These are phyloP conservation scores for Ogataea salicorniae DNA, from an alignment of 805 yeast species.

Conservation along the genomic window DNA sequence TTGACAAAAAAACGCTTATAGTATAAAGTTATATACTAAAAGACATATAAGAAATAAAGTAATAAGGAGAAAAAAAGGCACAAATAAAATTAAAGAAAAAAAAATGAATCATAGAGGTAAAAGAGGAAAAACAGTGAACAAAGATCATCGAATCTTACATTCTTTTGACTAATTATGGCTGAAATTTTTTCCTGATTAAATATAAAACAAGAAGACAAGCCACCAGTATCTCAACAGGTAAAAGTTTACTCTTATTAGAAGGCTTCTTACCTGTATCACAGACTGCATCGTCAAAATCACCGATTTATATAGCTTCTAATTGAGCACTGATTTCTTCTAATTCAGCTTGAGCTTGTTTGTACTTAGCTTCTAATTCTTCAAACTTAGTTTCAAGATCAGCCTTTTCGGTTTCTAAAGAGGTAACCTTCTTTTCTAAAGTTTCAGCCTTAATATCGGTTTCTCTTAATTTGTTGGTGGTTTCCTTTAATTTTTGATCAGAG, in stretches of 20 bases:
- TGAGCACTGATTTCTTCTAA: slow-evolving; percentile 96
- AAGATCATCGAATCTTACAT: too few relatives aligned
- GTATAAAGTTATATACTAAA: too few relatives aligned
- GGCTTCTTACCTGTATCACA: not conserved
- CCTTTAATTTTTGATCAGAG: slow-evolving; percentile 85
- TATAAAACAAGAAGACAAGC: slow-evolving; percentile 16
- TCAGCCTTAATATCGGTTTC: slow-evolving; percentile 95
- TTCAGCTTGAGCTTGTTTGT: slow-evolving; percentile 83
- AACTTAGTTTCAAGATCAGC: slow-evolving; percentile 85
- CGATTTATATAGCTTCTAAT: slow-evolving; percentile 63
- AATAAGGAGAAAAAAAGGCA: too few relatives aligned
- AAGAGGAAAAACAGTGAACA: not conserved
- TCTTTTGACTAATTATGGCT: not conserved
- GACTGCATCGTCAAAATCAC: slow-evolving; percentile 1
- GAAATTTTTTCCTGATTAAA: slow-evolving; percentile 11
- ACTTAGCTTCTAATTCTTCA: slow-evolving; percentile 81
- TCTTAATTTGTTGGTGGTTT: slow-evolving; percentile 89
- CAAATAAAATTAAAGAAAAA: too few relatives aligned
- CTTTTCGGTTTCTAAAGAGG: slow-evolving; percentile 87
- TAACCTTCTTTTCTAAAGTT: slow-evolving; percentile 89
- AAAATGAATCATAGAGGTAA: not conserved
- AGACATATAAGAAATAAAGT: too few relatives aligned
- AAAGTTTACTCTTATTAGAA: not conserved
- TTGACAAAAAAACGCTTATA: too few relatives aligned
- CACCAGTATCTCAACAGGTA: slow-evolving; percentile 9